Evolutionary conservation across 2,329 filamentous ascomycete species (phyloP).

Genomic region (Fusarium burgessii): DNA sequence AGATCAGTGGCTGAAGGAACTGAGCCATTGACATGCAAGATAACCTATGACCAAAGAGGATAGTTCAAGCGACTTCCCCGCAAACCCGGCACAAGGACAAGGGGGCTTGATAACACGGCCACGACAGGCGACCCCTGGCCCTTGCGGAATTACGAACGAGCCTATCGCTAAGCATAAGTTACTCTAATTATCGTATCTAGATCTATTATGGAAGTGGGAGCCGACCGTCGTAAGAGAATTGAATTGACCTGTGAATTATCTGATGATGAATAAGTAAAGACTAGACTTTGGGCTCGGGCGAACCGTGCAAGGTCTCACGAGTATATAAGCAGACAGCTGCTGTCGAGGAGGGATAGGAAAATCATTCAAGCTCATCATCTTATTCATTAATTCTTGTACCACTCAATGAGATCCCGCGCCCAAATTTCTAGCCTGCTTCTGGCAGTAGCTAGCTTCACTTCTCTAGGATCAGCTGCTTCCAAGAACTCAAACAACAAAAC

Average conservation of each 20-base stretch:
- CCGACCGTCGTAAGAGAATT: background rate
- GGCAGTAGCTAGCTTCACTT: background rate
- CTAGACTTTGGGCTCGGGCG: background rate
- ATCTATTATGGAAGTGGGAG: background rate
- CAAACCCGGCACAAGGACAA: background rate
- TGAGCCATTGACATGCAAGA: too few relatives aligned
- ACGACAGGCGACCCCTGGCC: background rate
- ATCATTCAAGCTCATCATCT: accelerated
- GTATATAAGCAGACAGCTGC: background rate
- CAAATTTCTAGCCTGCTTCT: background rate
- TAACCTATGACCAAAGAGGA: background rate
- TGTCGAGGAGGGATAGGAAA: accelerated
- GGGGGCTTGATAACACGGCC: background rate
- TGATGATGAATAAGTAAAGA: too few relatives aligned
- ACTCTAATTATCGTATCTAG: background rate
- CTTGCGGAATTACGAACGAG: background rate
- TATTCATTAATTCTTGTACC: accelerated
- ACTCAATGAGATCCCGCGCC: accelerated
- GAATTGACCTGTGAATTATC: background rate
- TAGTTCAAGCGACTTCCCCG: slow-evolving; percentile 1
- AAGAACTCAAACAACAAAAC: background rate
- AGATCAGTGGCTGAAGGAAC: too few relatives aligned
- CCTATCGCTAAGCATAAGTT: background rate
- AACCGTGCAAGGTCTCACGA: background rate
- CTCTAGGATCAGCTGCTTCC: background rate